Evolutionary conservation across 352 stramenopile species (phyloP), one percentile per base, ranked within the genome.

Genomic region (Hyaloperonospora brassicae): DNA sequence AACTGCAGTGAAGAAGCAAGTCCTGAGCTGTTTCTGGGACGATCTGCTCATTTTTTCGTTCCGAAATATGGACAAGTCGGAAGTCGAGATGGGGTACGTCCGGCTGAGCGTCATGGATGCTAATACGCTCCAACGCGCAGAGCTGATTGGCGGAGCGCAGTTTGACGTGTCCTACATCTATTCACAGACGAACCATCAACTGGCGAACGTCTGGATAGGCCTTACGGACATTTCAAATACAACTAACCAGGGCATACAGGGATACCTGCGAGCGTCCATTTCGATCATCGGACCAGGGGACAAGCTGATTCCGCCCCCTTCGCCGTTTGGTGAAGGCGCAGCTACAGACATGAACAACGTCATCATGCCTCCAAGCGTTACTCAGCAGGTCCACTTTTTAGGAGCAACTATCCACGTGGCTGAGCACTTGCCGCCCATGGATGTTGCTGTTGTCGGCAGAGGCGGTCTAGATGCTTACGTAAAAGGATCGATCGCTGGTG

Each of bases 151-250:
- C 39, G 76, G 68, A 1, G 84, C 84, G 12, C 80, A 87, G 44
- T 92, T 96, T 50, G 87, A 96, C 35, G 62, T 89, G 17, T 89
- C 84, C 44, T 93, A 91, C 68, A 70, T 93, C 43, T 92, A 96
- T 63, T 90, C 84, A 4, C 73, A 86, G 52, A 56, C 72, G 17
- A 89, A 96, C 52, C 87, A 97, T 52, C 84, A 96, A 55, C 67
- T 96, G 14, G 79, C 88, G 24, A 90, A 93, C 42, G 76, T 93
- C 34, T 97, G 89, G 89, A 84, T 97, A 30, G 84, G 84, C 41
- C 56, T 97, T 7, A 91, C 92, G 13, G 87, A 97, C 57, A 86
- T 84, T 22, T 61, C 73, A 12, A 87, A 84, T 53, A 85, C 77
- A 1, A 66, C 76, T 25, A 93, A 95, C 56, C 67, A 87, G 54